Percentiles rank a stretch among this genome's conserved stretches.
Evolutionary conservation across 768 basidiomycete genomes (phyloP).

Genomic region (Termitomyces sp.): DNA sequence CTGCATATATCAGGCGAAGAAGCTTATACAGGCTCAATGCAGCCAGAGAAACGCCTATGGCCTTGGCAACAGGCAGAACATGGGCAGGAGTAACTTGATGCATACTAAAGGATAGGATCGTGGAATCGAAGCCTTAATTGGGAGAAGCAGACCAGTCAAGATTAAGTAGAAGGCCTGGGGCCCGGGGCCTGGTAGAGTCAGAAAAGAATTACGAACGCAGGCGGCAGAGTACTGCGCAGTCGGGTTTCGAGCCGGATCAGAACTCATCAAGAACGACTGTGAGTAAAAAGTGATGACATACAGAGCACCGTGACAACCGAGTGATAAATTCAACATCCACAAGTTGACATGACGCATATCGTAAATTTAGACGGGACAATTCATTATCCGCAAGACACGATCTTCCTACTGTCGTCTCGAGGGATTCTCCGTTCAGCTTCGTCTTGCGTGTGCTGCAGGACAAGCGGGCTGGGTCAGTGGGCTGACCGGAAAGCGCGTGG

Average conservation of each 20-base stretch:
- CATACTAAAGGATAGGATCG: neutral
- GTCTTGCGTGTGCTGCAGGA: too few relatives aligned
- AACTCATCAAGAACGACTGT: neutral
- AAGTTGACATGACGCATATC: too few relatives aligned
- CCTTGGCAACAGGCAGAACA: neutral
- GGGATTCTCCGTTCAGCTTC: neutral
- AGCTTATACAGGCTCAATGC: slow-evolving; percentile 24
- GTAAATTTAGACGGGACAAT: neutral
- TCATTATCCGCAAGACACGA: neutral
- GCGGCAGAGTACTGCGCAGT: neutral
- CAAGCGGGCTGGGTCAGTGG: too few relatives aligned
- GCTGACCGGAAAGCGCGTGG: too few relatives aligned
- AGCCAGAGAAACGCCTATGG: slow-evolving; percentile 13
- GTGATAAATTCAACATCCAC: too few relatives aligned
- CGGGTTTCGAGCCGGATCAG: neutral
- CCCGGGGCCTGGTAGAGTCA: neutral
- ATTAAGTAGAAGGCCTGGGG: neutral
- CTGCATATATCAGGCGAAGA: too few relatives aligned
- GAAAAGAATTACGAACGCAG: neutral
- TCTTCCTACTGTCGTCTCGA: neutral
- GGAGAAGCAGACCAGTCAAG: neutral
- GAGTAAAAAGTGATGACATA: neutral
- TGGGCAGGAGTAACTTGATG: neutral
- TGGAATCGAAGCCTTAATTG: neutral
- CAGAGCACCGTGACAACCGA: neutral